Percentiles rank a stretch among this genome's conserved stretches.
Conservation (phyloP, 2,329 filamentous ascomycete genomes). For the Thielaviopsis musarum region DNA sequence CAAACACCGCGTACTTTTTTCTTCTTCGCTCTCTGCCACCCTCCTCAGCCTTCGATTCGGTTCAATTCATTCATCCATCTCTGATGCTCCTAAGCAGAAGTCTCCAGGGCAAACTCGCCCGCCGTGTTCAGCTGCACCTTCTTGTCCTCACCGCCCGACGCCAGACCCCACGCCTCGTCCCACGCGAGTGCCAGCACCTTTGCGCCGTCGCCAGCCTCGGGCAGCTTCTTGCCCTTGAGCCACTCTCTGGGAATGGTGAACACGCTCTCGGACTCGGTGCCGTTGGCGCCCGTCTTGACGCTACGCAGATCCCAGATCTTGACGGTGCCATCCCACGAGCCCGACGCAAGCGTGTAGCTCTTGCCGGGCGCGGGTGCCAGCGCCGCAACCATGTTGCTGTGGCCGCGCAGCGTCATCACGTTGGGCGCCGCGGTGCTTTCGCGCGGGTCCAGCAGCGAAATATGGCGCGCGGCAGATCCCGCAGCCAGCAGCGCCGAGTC, state of each 20-base stretch:
- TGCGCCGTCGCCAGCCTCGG: conserved; percentile 59
- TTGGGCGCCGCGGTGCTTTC: conserved; percentile 58
- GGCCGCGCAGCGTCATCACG: conserved; percentile 81
- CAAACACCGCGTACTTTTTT: conserved; percentile 5
- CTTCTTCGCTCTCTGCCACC: background rate
- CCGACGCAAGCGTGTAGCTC: conserved; percentile 71
- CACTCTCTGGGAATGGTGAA: conserved; percentile 62
- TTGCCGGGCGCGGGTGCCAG: conserved; percentile 37
- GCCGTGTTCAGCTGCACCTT: conserved; percentile 70
- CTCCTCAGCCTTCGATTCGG: background rate
- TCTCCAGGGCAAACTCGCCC: conserved; percentile 7
- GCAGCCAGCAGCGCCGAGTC: conserved; percentile 39
- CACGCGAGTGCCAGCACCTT: conserved; percentile 85
- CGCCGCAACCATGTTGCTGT: conserved; percentile 54
- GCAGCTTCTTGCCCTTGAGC: conserved; percentile 44
- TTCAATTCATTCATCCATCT: background rate
- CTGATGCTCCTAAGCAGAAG: background rate
- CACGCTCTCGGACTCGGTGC: conserved; percentile 55
- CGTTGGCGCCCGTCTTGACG: conserved; percentile 42
- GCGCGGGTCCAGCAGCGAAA: conserved; percentile 85
- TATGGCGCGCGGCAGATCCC: conserved; percentile 70
- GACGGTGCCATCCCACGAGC: conserved; percentile 82
- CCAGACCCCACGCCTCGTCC: conserved; percentile 74
- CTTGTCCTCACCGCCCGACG: conserved; percentile 87
- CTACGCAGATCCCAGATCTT: conserved; percentile 85